These are phyloP conservation scores for Talaromyces nanjingensis DNA, from an alignment of 495 filamentous ascomycete species.

Conservation along the genomic window DNA sequence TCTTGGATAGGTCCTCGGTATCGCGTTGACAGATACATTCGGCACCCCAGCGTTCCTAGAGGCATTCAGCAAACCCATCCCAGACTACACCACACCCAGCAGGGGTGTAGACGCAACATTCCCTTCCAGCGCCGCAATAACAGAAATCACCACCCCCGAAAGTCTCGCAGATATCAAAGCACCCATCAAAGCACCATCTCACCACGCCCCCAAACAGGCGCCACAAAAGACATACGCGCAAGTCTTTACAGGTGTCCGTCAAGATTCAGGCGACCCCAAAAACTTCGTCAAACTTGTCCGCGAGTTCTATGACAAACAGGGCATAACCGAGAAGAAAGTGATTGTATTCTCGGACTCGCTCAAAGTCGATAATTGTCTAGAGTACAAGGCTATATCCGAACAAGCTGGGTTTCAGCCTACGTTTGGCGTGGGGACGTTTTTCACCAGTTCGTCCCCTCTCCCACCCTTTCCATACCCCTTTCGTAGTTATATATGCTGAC, in stretches of 20 bases:
- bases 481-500: neutral
- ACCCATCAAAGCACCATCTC: conserved; percentile 22
- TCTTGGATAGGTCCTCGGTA: conserved; percentile 57
- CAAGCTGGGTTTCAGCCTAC: conserved; percentile 71
- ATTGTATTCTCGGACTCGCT: conserved; percentile 98
- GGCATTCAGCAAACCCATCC: conserved; percentile 65
- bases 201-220: conserved; percentile 10
- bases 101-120: conserved; percentile 22
- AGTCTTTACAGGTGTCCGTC: conserved; percentile 79
- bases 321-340: conserved; percentile 75
- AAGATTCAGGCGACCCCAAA: conserved; percentile 89
- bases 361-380: conserved; percentile 81
- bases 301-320: conserved; percentile 72
- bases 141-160: conserved; percentile 16
- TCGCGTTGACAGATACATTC: conserved; percentile 96
- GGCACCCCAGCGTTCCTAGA: conserved; percentile 85
- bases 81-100: conserved; percentile 28
- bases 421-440: conserved; percentile 91
- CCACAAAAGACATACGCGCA: conserved; percentile 63
- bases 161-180: conserved; percentile 22
- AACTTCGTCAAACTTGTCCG: conserved; percentile 76
- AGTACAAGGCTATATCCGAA: conserved; percentile 79
- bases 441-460: conserved; percentile 66
- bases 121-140: conserved; percentile 26
- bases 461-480: neutral